These are phyloP conservation scores for Cystobasidiaceae sp. DNA, from an alignment of 1,284 basidiomycete species.

Conservation along the genomic window DNA sequence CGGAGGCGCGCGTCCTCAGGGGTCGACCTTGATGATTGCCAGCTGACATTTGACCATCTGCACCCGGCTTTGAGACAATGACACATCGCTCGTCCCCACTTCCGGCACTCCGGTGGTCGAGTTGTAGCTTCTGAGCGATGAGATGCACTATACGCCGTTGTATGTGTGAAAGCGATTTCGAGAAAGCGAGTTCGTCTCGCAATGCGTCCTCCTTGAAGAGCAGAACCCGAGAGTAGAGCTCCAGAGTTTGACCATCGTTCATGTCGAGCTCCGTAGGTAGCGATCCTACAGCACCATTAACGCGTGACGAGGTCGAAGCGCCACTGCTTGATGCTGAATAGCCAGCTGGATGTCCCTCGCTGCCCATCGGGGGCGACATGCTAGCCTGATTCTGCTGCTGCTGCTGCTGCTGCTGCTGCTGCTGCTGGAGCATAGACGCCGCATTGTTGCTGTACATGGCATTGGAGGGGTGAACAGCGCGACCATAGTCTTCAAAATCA, in stretches of 20 bases:
- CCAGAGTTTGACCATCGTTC: constrained; percentile 89
- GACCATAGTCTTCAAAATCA: constrained; percentile 35
- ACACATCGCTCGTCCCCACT: constrained; percentile 89
- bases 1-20: constrained; percentile 5
- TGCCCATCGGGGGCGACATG: background rate
- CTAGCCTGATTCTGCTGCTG: background rate
- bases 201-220: constrained; percentile 97
- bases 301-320: background rate
- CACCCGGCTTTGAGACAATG: constrained; percentile 65
- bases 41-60: background rate
- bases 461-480: constrained; percentile 27
- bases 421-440: constrained; percentile 10
- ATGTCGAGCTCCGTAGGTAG: constrained; percentile 68
- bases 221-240: constrained; percentile 93
- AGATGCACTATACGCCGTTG: constrained; percentile 91
- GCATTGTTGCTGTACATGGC: constrained; percentile 5
- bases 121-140: constrained; percentile 89
- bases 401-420: constrained; percentile 49
- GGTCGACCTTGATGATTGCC: background rate
- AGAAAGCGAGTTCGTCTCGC: constrained; percentile 95
- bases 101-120: constrained; percentile 89
- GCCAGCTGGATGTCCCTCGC: background rate
- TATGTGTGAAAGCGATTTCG: constrained; percentile 71
- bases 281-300: background rate
- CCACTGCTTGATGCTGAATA: background rate